Evolutionary conservation across 2,329 filamentous ascomycete species (phyloP).

Genomic region (Fusarium sp.): DNA sequence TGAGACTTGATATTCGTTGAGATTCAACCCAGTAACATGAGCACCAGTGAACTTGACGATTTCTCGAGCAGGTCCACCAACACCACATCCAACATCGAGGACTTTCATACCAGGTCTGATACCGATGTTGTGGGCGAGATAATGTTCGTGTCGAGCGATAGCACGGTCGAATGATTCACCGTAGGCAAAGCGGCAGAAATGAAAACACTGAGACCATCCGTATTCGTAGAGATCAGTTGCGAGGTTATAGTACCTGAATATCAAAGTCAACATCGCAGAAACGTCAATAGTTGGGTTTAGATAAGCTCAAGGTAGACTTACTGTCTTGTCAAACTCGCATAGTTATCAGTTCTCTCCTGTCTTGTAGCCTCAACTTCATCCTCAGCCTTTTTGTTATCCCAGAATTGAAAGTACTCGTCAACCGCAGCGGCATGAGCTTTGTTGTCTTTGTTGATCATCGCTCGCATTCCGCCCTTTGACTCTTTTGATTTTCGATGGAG

Average conservation of each 20-base stretch:
- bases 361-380: slow-evolving; percentile 78
- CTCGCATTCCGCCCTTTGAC: slow-evolving; percentile 76
- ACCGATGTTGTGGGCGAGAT: slow-evolving; percentile 86
- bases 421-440: slow-evolving; percentile 79
- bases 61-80: slow-evolving; percentile 92
- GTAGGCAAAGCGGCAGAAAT: slow-evolving; percentile 92
- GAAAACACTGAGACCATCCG: slow-evolving; percentile 92
- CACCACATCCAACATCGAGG: slow-evolving; percentile 94
- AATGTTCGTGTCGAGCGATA: slow-evolving; percentile 94
- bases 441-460: slow-evolving; percentile 83
- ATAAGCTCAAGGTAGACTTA: slow-evolving; percentile 57
- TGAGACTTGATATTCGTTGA: slow-evolving; percentile 97
- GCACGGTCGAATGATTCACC: slow-evolving; percentile 88
- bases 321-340: slow-evolving; percentile 89
- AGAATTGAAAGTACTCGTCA: slow-evolving; percentile 92
- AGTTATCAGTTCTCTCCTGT: slow-evolving; percentile 81
- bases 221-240: slow-evolving; percentile 94
- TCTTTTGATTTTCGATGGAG: slow-evolving; percentile 78
- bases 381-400: slow-evolving; percentile 81
- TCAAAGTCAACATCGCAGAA: background rate
- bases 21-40: slow-evolving; percentile 90
- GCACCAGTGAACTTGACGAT: slow-evolving; percentile 92
- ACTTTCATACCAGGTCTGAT: slow-evolving; percentile 86
- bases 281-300: too few species aligned
- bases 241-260: slow-evolving; percentile 85